Percentiles rank a stretch among this genome's conserved stretches.
Evolutionary conservation across 2,329 filamentous ascomycete species (phyloP).

Genomic region (Ascochyta viciae-villosae): DNA sequence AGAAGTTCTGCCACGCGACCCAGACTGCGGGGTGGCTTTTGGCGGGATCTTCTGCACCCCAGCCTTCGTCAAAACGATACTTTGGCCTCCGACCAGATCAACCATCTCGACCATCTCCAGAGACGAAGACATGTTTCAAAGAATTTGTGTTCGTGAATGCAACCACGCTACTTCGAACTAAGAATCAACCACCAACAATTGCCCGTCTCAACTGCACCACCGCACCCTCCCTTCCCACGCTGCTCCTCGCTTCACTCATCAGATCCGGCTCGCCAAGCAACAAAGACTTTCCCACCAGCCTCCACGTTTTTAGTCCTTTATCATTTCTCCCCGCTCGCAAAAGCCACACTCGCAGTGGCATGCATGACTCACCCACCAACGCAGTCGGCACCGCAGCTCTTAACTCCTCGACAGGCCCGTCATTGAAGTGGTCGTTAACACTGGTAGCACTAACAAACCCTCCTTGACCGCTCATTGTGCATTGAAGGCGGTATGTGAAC

Average conservation of each 20-base stretch:
- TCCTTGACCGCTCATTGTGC: neutral
- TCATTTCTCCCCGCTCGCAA: slow-evolving; percentile 11
- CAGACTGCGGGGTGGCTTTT: slow-evolving; percentile 9
- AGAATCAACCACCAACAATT: slow-evolving; percentile 6
- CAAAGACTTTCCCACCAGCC: slow-evolving; percentile 21
- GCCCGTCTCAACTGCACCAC: neutral
- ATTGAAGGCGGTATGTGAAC: slow-evolving; percentile 3
- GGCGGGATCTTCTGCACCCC: slow-evolving; percentile 2
- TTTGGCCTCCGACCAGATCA: too few species aligned
- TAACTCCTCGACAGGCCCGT: slow-evolving; percentile 11
- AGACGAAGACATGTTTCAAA: neutral
- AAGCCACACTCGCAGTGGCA: slow-evolving; percentile 20
- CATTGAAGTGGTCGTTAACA: slow-evolving; percentile 14
- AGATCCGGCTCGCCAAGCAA: slow-evolving; percentile 26
- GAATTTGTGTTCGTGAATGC: neutral
- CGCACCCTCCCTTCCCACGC: slow-evolving; percentile 6
- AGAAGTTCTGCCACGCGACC: slow-evolving; percentile 3
- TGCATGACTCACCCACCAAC: slow-evolving; percentile 14
- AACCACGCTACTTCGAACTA: neutral
- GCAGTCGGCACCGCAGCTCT: slow-evolving; percentile 20
- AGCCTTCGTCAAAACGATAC: neutral
- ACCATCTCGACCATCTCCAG: too few species aligned
- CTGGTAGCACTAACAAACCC: slow-evolving; percentile 8
- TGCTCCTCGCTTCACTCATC: slow-evolving; percentile 1
- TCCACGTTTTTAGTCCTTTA: slow-evolving; percentile 9